Evolutionary conservation across 2,329 filamentous ascomycete genomes (phyloP), one percentile per base, ranked within the genome.

Genomic region (Beauveria rudraprayagi): DNA sequence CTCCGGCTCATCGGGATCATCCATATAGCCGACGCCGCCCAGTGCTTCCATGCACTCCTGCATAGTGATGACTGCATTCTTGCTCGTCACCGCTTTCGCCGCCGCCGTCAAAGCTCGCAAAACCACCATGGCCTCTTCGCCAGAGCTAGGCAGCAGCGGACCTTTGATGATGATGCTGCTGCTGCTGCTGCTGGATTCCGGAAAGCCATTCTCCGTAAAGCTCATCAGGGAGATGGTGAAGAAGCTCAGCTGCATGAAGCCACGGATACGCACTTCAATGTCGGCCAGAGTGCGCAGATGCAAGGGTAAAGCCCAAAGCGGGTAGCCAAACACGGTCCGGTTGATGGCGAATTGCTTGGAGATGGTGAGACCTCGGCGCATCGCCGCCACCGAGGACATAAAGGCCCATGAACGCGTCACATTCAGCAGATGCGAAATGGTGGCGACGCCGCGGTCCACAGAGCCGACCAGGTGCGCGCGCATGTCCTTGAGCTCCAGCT

Each of bases 1-100:
- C 19, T 64, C 63, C 3, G 63, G 63, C 19, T 64, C 63, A 14
- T 64, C 61, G 4, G 63, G 63, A 16, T 64, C 63, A n/a, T 64
- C 63, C 30, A 64, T 61, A 28, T 64, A 64, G 9, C 63, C 63
- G 44, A 64, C 63, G 24, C 63, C 63, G 24, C 63, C 63, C 4
- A 64, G 53, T 0, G 63, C 61, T 10, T 64, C 63, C 57, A 63
- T 62, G 28, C 57, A 63, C 48, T 64, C 63, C 43, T 64, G 63
- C 52, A 64, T 58, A 3, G 56, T 61, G 7, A 61, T 17, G 16
- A 43, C 46, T 8, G 61, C 58, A 30, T 58, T 61, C 55, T 64
- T 64, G 48, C 56, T 51, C 19, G 60, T 55, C 11, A 64, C 61
- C 1, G 63, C 63, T 22, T 64, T 64, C 5, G 61, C 48, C 1